Percentiles rank a stretch among this genome's conserved stretches.
phyloP scores from a whole-genome alignment of 208 protist genomes.

The Acanthamoeba polyphaga region DNA sequence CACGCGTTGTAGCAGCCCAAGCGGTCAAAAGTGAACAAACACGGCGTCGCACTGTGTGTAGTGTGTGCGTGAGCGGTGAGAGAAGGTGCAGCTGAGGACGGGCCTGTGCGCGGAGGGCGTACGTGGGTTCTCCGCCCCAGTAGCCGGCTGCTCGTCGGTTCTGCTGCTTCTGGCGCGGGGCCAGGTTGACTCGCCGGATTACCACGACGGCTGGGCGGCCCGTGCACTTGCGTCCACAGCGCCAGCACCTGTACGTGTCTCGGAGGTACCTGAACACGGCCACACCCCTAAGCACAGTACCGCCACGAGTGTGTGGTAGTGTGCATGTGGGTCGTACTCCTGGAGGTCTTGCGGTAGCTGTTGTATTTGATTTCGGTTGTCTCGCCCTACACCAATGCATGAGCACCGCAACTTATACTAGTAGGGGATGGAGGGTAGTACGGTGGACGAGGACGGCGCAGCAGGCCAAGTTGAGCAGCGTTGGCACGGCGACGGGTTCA shows the following conservation, averaged over 20 bases:
- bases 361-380: neutral
- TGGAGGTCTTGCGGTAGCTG: neutral
- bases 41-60: neutral
- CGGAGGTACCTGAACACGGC: neutral
- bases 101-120: neutral
- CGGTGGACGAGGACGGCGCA: neutral
- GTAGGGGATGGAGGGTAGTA: neutral
- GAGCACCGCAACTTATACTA: neutral
- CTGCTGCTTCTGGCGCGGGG: neutral
- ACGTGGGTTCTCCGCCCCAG: conserved; percentile 46
- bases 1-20: conserved; percentile 12
- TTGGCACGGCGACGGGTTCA: neutral
- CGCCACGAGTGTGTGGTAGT: too few relatives aligned
- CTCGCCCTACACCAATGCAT: neutral
- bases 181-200: neutral
- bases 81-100: too few relatives aligned
- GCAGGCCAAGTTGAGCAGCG: conserved; percentile 37
- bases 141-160: neutral
- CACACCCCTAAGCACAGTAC: neutral
- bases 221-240: neutral
- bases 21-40: conserved; percentile 9
- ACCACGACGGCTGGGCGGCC: neutral
- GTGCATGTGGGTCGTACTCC: neutral
- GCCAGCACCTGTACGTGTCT: neutral
- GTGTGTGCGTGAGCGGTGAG: neutral